Conservation (phyloP, 257 asterid genomes). For the Solanum gandarillasii region DNA sequence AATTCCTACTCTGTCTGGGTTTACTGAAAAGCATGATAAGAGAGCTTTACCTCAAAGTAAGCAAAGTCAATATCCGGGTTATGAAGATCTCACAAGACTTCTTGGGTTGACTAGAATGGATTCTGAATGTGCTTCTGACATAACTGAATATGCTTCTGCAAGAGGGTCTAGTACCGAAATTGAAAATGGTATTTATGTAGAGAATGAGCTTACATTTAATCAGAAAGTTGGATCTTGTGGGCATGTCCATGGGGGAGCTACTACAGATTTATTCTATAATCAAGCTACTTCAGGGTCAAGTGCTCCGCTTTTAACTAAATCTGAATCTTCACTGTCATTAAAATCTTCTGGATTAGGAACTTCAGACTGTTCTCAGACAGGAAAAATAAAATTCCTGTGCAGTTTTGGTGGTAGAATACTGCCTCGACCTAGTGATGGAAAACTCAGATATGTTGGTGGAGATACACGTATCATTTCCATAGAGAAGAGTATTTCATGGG, state of each 20-base stretch:
- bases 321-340: conserved; percentile 30
- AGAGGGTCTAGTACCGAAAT: conserved; percentile 32
- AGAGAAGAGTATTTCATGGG: conserved; percentile 31
- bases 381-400: conserved; percentile 47
- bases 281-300: conserved; percentile 12
- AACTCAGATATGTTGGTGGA: conserved; percentile 62
- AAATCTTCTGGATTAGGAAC: conserved; percentile 25
- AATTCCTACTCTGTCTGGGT: conserved; percentile 22
- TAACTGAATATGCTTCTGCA: conserved; percentile 39
- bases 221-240: conserved; percentile 19
- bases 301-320: conserved; percentile 20
- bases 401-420: conserved; percentile 53
- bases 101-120: conserved; percentile 57
- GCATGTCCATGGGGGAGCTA: conserved; percentile 14
- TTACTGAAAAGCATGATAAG: conserved; percentile 16
- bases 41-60: conserved; percentile 19
- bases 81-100: conserved; percentile 51
- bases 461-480: conserved; percentile 53
- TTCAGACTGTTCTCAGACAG: conserved; percentile 37
- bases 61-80: conserved; percentile 28
- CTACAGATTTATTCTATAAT: conserved; percentile 13
- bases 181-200: conserved; percentile 24
- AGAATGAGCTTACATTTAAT: conserved; percentile 10
- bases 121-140: conserved; percentile 51
- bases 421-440: conserved; percentile 67